phyloP scores from a whole-genome alignment of 108 stramenopile species.

The Skeletonema menzelii region DNA sequence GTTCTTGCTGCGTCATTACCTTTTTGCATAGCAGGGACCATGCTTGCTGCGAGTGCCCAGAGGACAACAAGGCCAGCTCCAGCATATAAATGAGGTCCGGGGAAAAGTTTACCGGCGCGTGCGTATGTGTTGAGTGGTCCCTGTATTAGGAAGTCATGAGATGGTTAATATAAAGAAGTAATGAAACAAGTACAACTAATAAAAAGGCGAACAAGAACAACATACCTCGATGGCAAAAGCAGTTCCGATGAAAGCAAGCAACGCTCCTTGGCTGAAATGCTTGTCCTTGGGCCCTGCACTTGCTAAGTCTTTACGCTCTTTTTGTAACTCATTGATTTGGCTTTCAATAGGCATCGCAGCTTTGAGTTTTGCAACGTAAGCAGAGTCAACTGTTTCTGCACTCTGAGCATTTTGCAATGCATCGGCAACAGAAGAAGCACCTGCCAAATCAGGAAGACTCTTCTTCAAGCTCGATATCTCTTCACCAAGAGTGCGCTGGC shows the following conservation, averaged over 20 bases:
- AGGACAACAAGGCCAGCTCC: slow-evolving; percentile 93
- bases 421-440: slow-evolving; percentile 34
- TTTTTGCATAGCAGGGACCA: slow-evolving; percentile 96
- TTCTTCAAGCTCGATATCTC: slow-evolving; percentile 79
- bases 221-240: slow-evolving; percentile 92
- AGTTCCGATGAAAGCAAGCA: slow-evolving; percentile 89
- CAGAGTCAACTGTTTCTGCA: slow-evolving; percentile 56
- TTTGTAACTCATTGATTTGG: slow-evolving; percentile 67
- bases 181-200: slow-evolving; percentile 6
- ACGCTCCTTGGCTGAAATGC: slow-evolving; percentile 88
- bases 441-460: slow-evolving; percentile 58
- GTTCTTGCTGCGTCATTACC: slow-evolving; percentile 94
- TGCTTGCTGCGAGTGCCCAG: slow-evolving; percentile 90
- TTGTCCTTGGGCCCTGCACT: slow-evolving; percentile 68
- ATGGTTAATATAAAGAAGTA: background rate
- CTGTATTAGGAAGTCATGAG: slow-evolving; percentile 27
- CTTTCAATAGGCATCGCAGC: slow-evolving; percentile 61
- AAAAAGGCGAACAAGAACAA: slow-evolving; percentile 3
- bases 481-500: slow-evolving; percentile 89
- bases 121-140: slow-evolving; percentile 97
- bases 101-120: slow-evolving; percentile 96
- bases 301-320: slow-evolving; percentile 84
- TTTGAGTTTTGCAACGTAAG: slow-evolving; percentile 45
- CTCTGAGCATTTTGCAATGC: slow-evolving; percentile 52
- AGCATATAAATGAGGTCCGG: slow-evolving; percentile 97